A percentile compares a stretch with the other conserved stretches of the same genome.
Evolutionary conservation across 352 stramenopile genomes (phyloP).

Genomic region (Phytophthora crassamura): DNA sequence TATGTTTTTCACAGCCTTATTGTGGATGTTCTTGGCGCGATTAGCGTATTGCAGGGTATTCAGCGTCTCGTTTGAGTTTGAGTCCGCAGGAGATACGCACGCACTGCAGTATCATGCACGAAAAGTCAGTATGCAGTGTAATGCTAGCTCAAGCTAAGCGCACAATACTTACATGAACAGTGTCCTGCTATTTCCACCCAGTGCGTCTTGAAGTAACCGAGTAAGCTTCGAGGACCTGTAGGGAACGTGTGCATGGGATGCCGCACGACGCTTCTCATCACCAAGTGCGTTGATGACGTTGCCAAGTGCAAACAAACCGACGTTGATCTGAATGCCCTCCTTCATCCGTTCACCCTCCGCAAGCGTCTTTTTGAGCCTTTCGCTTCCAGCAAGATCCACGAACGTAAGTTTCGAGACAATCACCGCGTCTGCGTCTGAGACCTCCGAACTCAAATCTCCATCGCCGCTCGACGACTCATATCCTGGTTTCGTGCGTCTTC

Average conservation of each 20-base stretch:
- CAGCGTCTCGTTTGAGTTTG: constrained; percentile 74
- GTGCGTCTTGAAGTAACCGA: constrained; percentile 80
- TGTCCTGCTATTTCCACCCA: constrained; percentile 89
- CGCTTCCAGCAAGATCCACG: constrained; percentile 87
- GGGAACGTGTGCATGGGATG: constrained; percentile 67
- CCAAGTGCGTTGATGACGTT: constrained; percentile 91
- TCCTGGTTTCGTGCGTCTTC: background rate
- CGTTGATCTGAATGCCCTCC: constrained; percentile 91
- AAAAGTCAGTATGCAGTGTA: constrained; percentile 1
- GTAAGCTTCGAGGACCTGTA: constrained; percentile 88
- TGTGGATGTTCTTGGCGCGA: constrained; percentile 89
- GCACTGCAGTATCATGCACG: constrained; percentile 49
- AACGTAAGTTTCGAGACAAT: constrained; percentile 89
- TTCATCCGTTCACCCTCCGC: constrained; percentile 89
- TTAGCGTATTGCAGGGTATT: constrained; percentile 91
- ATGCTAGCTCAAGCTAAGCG: background rate
- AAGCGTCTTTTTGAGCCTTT: constrained; percentile 87
- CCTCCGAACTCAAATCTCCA: constrained; percentile 9
- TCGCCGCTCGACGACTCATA: constrained; percentile 1
- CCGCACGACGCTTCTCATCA: constrained; percentile 62
- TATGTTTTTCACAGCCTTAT: constrained; percentile 91
- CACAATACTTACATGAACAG: constrained; percentile 81
- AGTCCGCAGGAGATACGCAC: constrained; percentile 81
- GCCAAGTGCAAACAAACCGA: constrained; percentile 80
- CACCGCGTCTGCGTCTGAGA: constrained; percentile 29